Evolutionary conservation across 192 early-diverging fungal genomes (phyloP).

Genomic region (Funneliformis geosporum): DNA sequence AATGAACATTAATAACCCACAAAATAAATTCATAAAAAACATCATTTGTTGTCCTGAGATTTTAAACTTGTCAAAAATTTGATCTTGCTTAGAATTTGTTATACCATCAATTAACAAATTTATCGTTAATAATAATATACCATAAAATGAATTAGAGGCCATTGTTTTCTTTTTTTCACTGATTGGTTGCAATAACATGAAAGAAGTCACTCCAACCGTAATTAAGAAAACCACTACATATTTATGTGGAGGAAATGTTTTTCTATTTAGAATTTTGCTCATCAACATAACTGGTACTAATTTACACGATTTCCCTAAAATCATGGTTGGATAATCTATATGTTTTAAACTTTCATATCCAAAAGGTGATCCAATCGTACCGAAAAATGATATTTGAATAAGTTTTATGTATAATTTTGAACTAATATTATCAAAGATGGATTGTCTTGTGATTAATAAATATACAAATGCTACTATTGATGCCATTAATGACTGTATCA

Average conservation of each 20-base stretch:
- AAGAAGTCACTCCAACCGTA: conserved; percentile 87
- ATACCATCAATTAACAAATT: conserved; percentile 92
- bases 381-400: conserved; percentile 74
- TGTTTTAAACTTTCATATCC: conserved; percentile 91
- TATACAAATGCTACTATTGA: conserved; percentile 77
- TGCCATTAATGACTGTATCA: conserved; percentile 80
- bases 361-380: conserved; percentile 81
- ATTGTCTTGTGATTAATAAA: conserved; percentile 55
- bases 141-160: conserved; percentile 69
- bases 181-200: conserved; percentile 84
- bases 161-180: conserved; percentile 50
- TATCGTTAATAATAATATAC: conserved; percentile 76
- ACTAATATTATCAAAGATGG: conserved; percentile 33
- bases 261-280: conserved; percentile 90
- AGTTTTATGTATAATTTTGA: conserved; percentile 59
- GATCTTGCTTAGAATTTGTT: conserved; percentile 96
- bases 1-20: conserved; percentile 65
- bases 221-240: conserved; percentile 86
- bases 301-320: conserved; percentile 95
- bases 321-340: conserved; percentile 97
- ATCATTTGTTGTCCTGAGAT: conserved; percentile 94
- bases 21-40: conserved; percentile 92
- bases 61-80: conserved; percentile 81
- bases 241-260: conserved; percentile 84
- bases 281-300: conserved; percentile 95